phyloP scores from a whole-genome alignment of 768 basidiomycete genomes.

The Termitomyces sp. region DNA sequence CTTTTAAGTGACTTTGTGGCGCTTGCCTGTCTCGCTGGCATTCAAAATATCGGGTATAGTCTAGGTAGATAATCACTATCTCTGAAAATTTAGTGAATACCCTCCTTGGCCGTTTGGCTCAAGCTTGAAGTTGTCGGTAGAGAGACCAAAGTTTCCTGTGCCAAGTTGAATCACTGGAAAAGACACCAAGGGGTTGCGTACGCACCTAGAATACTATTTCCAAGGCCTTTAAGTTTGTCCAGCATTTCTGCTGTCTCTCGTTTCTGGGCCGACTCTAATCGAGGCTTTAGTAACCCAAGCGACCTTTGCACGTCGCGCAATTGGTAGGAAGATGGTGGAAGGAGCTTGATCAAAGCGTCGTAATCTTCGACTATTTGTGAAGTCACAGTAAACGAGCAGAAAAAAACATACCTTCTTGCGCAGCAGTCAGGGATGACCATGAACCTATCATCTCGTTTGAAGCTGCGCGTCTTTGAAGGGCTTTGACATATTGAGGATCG shows the following conservation, averaged over 20 bases:
- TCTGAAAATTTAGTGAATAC: constrained; percentile 85
- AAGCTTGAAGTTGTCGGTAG: constrained; percentile 96
- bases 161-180: neutral
- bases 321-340: constrained; percentile 52
- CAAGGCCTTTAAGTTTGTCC: constrained; percentile 86
- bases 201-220: constrained; percentile 83
- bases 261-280: constrained; percentile 73
- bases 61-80: constrained; percentile 21
- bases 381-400: neutral
- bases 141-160: constrained; percentile 86
- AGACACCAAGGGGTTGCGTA: neutral
- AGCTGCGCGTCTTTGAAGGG: constrained; percentile 79
- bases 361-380: constrained; percentile 53
- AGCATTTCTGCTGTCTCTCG: constrained; percentile 89
- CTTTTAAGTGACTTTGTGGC: neutral
- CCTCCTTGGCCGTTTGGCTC: constrained; percentile 93
- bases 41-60: neutral
- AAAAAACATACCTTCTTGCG: constrained; percentile 66
- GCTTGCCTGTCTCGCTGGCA: neutral
- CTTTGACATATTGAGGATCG: constrained; percentile 83
- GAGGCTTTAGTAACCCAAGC: constrained; percentile 54
- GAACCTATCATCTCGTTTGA: constrained; percentile 77
- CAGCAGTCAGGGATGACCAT: constrained; percentile 79
- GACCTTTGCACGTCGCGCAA: constrained; percentile 39
- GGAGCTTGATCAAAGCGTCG: constrained; percentile 56